phyloP scores from a whole-genome alignment of 495 filamentous ascomycete genomes.

The Podospora sp. region DNA sequence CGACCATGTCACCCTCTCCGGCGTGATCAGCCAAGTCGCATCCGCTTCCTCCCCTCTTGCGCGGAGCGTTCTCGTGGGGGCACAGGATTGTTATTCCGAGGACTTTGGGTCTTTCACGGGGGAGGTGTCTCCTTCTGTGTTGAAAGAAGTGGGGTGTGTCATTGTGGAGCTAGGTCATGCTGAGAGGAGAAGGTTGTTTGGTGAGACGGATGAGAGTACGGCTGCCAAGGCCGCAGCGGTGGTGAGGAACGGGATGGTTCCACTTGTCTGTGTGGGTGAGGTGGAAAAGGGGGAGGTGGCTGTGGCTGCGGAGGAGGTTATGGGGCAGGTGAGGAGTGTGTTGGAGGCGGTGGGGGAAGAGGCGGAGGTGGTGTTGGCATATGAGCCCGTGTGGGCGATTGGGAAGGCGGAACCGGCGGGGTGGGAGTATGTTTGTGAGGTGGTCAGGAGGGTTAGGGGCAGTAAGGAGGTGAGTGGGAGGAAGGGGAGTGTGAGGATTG shows the following conservation, averaged over 20 bases:
- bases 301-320: conserved; percentile 66
- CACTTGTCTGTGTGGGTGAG: conserved; percentile 82
- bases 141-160: conserved; percentile 64
- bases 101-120: conserved; percentile 73
- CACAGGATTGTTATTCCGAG: conserved; percentile 73
- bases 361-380: conserved; percentile 76
- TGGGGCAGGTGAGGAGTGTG: conserved; percentile 62
- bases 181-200: conserved; percentile 69
- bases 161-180: conserved; percentile 82
- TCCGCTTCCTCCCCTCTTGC: conserved; percentile 37
- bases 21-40: conserved; percentile 55
- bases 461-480: conserved; percentile 44
- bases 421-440: conserved; percentile 69
- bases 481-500: conserved; percentile 60
- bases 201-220: conserved; percentile 67
- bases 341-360: conserved; percentile 58
- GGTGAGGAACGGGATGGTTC: conserved; percentile 67
- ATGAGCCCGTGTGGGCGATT: conserved; percentile 91
- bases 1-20: conserved; percentile 68
- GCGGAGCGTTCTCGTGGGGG: conserved; percentile 59
- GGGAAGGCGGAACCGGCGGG: conserved; percentile 71
- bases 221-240: conserved; percentile 69
- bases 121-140: conserved; percentile 68
- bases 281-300: conserved; percentile 41
- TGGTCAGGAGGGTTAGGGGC: conserved; percentile 62